phyloP scores from a whole-genome alignment of 108 stramenopile genomes.

The Halocafeteria seosinensis region DNA sequence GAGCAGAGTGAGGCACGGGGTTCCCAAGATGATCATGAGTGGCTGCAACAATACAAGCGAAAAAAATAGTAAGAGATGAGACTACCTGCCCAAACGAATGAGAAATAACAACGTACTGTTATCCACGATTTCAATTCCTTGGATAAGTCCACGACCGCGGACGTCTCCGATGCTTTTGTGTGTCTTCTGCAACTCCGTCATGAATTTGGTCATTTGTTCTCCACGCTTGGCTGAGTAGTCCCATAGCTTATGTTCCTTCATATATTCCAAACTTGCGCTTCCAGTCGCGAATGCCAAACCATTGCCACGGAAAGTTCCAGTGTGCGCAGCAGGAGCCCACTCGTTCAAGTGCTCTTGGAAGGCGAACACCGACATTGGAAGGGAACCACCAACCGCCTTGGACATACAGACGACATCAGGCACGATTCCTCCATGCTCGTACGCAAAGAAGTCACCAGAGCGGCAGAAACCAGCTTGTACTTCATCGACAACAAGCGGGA shows the following conservation, averaged over 20 bases:
- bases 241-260: neutral
- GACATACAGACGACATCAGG: neutral
- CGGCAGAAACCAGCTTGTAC: constrained; percentile 1
- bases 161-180: neutral
- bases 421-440: neutral
- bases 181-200: neutral
- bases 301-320: neutral
- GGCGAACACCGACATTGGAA: neutral
- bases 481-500: neutral
- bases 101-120: neutral
- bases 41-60: too few species aligned
- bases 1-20: too few species aligned
- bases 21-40: too few species aligned
- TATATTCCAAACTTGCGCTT: neutral
- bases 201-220: neutral
- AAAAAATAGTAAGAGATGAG: too few species aligned
- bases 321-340: neutral
- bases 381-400: neutral
- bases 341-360: neutral
- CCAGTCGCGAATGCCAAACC: neutral
- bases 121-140: neutral
- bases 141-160: neutral
- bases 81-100: too few species aligned
- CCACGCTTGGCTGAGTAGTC: neutral
- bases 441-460: neutral